These are phyloP conservation scores for Fragilaria crotonensis DNA, from an alignment of 108 stramenopile species.

Conservation along the genomic window DNA sequence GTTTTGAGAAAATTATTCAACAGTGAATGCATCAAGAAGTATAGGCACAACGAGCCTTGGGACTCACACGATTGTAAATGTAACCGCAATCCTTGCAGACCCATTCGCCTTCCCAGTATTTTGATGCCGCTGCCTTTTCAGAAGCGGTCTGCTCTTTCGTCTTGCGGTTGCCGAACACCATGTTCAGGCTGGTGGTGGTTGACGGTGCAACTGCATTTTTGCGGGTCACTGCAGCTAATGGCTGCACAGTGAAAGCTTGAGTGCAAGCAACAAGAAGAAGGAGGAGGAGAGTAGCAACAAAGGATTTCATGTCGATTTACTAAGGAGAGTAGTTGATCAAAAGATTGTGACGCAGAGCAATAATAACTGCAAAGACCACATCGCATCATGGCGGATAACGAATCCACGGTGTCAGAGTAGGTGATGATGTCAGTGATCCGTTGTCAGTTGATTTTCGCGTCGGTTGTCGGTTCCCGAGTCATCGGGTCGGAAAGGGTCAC, in stretches of 20 bases:
- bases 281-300: background rate
- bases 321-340: no score
- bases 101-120: slow-evolving; percentile 97
- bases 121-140: slow-evolving; percentile 52
- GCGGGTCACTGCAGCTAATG: background rate
- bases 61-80: slow-evolving; percentile 84
- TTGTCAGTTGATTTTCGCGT: no score
- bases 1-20: background rate
- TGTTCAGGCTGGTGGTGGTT: slow-evolving; percentile 44
- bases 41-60: no score
- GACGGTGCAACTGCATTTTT: background rate
- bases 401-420: no score
- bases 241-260: background rate
- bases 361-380: no score
- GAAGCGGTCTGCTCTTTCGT: slow-evolving; percentile 17
- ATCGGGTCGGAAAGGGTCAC: no score
- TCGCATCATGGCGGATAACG: no score
- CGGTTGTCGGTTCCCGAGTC: no score
- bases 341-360: no score
- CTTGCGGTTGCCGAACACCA: slow-evolving; percentile 80
- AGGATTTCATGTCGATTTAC: background rate
- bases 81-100: slow-evolving; percentile 97
- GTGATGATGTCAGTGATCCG: no score
- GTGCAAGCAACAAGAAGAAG: background rate
- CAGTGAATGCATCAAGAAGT: background rate